phyloP scores from a whole-genome alignment of 805 yeast species.

The Candida chilensis region DNA sequence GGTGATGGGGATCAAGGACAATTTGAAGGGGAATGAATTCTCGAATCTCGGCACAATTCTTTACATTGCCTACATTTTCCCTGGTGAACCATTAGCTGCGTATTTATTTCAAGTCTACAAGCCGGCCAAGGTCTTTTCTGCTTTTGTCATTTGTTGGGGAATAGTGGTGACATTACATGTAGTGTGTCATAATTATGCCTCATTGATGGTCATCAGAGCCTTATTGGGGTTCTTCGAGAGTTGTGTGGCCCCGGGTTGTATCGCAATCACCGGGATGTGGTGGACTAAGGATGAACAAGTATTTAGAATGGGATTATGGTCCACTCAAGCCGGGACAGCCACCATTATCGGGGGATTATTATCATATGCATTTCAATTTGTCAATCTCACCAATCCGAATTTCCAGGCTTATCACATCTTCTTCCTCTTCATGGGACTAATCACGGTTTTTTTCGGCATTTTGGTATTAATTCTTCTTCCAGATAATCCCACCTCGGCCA shows the following conservation, averaged over 20 bases:
- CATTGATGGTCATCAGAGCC: constrained; percentile 45
- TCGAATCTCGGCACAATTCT: constrained; percentile 45
- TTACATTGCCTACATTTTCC: constrained; percentile 42
- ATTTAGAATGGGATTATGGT: constrained; percentile 46
- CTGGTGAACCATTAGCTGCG: constrained; percentile 38
- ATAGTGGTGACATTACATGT: constrained; percentile 38
- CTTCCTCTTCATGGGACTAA: constrained; percentile 45
- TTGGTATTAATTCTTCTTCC: constrained; percentile 35
- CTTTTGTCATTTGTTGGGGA: constrained; percentile 46
- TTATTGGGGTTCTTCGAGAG: constrained; percentile 47
- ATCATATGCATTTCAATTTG: constrained; percentile 46
- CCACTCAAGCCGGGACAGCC: constrained; percentile 46
- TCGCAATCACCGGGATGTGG: constrained; percentile 54
- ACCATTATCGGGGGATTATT: constrained; percentile 35
- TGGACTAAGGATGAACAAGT: constrained; percentile 45
- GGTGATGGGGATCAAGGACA: constrained; percentile 50
- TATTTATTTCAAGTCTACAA: constrained; percentile 39
- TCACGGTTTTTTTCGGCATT: constrained; percentile 42
- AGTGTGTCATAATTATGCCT: constrained; percentile 43
- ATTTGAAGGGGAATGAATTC: constrained; percentile 37
- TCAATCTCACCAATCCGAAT: constrained; percentile 18
- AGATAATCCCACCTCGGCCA: constrained; percentile 30
- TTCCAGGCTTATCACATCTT: constrained; percentile 55
- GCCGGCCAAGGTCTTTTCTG: constrained; percentile 38
- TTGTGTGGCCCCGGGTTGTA: constrained; percentile 46